These are phyloP conservation scores for Colletotrichum agaves DNA, from an alignment of 2,329 filamentous ascomycete species.

Conservation along the genomic window DNA sequence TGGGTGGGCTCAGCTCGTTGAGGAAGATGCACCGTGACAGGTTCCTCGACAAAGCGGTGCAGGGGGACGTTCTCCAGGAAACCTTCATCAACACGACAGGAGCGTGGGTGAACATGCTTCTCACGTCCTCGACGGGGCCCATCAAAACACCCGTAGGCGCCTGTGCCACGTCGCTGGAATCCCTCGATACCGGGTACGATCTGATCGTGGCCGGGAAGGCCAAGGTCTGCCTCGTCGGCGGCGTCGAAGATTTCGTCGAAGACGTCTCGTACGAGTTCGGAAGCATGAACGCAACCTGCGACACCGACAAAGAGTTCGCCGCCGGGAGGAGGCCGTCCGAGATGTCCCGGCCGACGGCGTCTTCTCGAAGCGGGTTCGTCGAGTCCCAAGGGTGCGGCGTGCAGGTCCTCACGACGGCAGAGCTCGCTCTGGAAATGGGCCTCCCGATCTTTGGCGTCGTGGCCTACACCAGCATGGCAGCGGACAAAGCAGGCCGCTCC, in stretches of 20 bases:
- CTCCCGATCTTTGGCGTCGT: slow-evolving; percentile 49
- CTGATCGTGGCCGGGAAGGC: slow-evolving; percentile 45
- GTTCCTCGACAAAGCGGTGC: slow-evolving; percentile 39
- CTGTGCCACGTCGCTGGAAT: slow-evolving; percentile 51
- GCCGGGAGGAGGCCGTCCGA: slow-evolving; percentile 45
- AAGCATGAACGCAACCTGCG: slow-evolving; percentile 50
- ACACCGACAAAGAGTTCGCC: slow-evolving; percentile 44
- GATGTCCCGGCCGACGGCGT: slow-evolving; percentile 48
- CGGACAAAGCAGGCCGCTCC: slow-evolving; percentile 49
- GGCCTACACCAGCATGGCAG: slow-evolving; percentile 46
- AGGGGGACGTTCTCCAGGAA: slow-evolving; percentile 49
- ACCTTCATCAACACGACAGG: slow-evolving; percentile 48
- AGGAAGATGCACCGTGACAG: slow-evolving; percentile 39
- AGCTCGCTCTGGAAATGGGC: slow-evolving; percentile 49
- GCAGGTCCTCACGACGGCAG: slow-evolving; percentile 47
- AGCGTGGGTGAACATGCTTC: slow-evolving; percentile 56
- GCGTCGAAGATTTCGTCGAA: slow-evolving; percentile 47
- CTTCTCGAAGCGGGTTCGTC: slow-evolving; percentile 49
- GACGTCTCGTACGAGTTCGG: slow-evolving; percentile 47
- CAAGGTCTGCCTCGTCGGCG: slow-evolving; percentile 48
- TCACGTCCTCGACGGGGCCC: slow-evolving; percentile 48
- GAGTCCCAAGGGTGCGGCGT: slow-evolving; percentile 50
- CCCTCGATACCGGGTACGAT: slow-evolving; percentile 49
- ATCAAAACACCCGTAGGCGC: slow-evolving; percentile 50
- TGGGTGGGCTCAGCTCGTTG: slow-evolving; percentile 43